Conservation (phyloP, 2,329 filamentous ascomycete species). For the Magnaporthiopsis poae region DNA sequence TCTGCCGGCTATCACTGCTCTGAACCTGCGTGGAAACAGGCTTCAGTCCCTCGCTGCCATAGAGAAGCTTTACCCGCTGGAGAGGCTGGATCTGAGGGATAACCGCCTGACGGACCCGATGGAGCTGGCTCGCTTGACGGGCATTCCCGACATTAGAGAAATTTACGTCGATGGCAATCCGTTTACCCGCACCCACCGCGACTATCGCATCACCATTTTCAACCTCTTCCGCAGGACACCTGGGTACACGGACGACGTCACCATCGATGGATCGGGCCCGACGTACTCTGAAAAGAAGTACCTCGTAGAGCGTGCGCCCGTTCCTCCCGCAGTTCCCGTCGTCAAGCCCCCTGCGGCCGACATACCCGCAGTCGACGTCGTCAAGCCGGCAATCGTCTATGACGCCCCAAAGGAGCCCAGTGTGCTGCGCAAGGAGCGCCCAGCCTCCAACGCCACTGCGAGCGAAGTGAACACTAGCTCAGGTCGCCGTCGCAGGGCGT, state of each 20-base stretch:
- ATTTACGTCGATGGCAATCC: constrained; percentile 89
- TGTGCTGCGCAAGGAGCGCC: constrained; percentile 51
- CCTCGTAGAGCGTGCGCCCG: constrained; percentile 69
- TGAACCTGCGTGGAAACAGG: constrained; percentile 84
- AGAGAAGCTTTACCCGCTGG: constrained; percentile 77
- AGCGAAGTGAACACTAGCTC: constrained; percentile 51
- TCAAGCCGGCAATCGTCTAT: constrained; percentile 55
- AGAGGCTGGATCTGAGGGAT: constrained; percentile 82
- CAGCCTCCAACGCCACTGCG: constrained; percentile 39
- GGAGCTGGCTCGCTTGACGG: constrained; percentile 79
- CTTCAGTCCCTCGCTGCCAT: constrained; percentile 80
- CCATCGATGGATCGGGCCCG: constrained; percentile 76
- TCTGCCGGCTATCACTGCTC: constrained; percentile 80
- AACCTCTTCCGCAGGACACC: constrained; percentile 87
- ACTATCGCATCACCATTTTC: constrained; percentile 84
- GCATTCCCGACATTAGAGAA: constrained; percentile 82
- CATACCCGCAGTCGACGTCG: constrained; percentile 52
- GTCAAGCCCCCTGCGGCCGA: constrained; percentile 60
- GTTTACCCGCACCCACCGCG: constrained; percentile 75
- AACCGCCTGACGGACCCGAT: constrained; percentile 85
- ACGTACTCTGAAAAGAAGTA: constrained; percentile 78
- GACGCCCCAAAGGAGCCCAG: constrained; percentile 38
- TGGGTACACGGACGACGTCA: constrained; percentile 80
- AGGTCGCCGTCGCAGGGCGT: constrained; percentile 48
- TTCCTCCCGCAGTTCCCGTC: constrained; percentile 66